Evolutionary conservation across 805 yeast genomes (phyloP).

Genomic region (Danielozyma ontarioensis): DNA sequence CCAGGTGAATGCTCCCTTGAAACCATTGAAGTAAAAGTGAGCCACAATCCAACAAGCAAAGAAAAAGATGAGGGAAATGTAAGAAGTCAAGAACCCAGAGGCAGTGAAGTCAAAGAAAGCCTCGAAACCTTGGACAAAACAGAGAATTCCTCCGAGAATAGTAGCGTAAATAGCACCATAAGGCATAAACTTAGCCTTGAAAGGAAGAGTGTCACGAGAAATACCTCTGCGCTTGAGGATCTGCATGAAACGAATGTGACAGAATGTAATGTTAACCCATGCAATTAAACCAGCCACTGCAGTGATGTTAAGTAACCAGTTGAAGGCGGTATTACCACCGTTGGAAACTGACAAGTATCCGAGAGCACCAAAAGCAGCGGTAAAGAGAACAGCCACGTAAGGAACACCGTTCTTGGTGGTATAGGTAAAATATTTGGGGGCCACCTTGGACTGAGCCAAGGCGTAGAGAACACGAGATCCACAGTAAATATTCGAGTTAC

Average conservation of each 20-base stretch:
- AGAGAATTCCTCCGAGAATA: slow-evolving; percentile 48
- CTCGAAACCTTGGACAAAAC: slow-evolving; percentile 67
- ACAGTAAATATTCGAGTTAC: slow-evolving; percentile 68
- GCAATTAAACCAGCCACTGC: slow-evolving; percentile 73
- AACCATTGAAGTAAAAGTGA: slow-evolving; percentile 47
- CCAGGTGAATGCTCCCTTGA: slow-evolving; percentile 22
- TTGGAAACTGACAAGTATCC: slow-evolving; percentile 55
- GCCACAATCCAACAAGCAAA: slow-evolving; percentile 49
- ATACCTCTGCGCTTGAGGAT: slow-evolving; percentile 60
- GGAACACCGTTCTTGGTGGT: slow-evolving; percentile 62
- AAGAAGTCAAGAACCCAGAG: slow-evolving; percentile 60
- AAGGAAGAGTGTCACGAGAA: slow-evolving; percentile 65
- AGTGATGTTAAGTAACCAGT: slow-evolving; percentile 72
- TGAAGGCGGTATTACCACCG: slow-evolving; percentile 54
- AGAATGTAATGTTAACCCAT: slow-evolving; percentile 61
- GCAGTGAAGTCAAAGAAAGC: slow-evolving; percentile 55
- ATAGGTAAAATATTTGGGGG: slow-evolving; percentile 47
- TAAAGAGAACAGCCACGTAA: slow-evolving; percentile 47
- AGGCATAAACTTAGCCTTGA: slow-evolving; percentile 70
- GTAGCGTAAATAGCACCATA: slow-evolving; percentile 60
- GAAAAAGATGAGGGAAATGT: slow-evolving; percentile 63
- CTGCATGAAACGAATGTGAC: slow-evolving; percentile 67
- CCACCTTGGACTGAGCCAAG: slow-evolving; percentile 54
- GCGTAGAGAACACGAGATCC: slow-evolving; percentile 66
- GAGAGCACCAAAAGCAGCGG: slow-evolving; percentile 58